Base-by-base conservation (phyloP, 768 basidiomycete genomes). In the Glaciozyma martinii region DNA sequence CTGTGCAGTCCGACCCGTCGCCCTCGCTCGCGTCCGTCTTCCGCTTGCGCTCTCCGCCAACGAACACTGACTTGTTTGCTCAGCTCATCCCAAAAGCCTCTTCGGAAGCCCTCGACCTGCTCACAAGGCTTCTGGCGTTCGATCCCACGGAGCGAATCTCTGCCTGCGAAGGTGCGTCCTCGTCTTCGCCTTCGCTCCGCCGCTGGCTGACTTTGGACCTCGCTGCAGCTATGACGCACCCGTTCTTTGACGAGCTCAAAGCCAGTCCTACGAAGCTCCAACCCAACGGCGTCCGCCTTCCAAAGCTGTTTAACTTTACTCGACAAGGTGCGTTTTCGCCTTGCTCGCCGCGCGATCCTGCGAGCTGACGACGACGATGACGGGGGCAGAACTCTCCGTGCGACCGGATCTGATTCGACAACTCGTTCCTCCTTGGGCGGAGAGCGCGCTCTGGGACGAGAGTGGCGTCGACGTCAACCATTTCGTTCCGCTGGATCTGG, bases 191-290 rank as follows among this genome's bases (percentile, higher is more conserved):
- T 40, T 13, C 37, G 37, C 37, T 3, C 37, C 37, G 15, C 37
- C 3, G 12, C 12, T 40, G 37, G 37, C 37, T 7, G 37, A 40
- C 37, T 13, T 40, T 2, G 10, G 37, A 12, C 12, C 12, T 40
- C 37, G 37, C n/a, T n/a, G n/a, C 37, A 40, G 88, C 90, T 68
- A 86, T 94, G 76, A 63, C 75, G 5, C 65, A 66, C 66, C 84
- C 88, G 19, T 92, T 98, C 86, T 99, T 99, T 76, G 94, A 99
- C 75, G 95, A 98, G 78, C 77, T 98, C 71, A 85, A 90, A 66
- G 82, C 81, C 52, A 89, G 90, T 75, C 90, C 89, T 0, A 86
- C 87, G 58, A 40, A 13, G 25, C 15, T 57, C 27, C 85, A 76
- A 88, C 92, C 93, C 5, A 94, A 92, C 71, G 92, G 94, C 62